phyloP scores from a whole-genome alignment of 2,329 filamentous ascomycete genomes.

The Tolypocladium amazonense region DNA sequence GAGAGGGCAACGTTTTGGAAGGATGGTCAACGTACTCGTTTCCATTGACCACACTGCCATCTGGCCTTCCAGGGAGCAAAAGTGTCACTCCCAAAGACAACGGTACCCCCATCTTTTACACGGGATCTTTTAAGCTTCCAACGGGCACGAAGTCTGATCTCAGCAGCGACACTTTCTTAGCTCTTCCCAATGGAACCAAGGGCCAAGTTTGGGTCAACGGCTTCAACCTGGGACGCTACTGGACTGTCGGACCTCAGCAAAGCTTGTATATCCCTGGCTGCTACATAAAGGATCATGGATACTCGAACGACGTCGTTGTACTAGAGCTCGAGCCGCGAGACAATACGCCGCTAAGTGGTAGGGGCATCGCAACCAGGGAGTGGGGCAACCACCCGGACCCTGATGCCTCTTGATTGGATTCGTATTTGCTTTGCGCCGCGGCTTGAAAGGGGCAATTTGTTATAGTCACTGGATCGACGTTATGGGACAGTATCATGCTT shows the following conservation, averaged over 20 bases:
- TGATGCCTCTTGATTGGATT: background rate
- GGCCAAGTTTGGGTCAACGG: conserved; percentile 36
- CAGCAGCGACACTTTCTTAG: conserved; percentile 24
- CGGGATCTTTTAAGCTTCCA: conserved; percentile 16
- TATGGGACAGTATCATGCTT: background rate
- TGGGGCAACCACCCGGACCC: conserved; percentile 5
- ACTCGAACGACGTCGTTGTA: conserved; percentile 27
- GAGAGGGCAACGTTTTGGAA: conserved; percentile 12
- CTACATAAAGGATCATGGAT: conserved; percentile 16
- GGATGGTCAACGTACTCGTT: conserved; percentile 30
- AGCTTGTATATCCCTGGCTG: conserved; percentile 33
- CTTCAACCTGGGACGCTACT: conserved; percentile 33
- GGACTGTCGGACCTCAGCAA: conserved; percentile 36
- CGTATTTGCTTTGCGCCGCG: background rate
- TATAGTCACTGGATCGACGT: background rate
- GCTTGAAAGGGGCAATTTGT: background rate
- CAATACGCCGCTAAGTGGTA: background rate
- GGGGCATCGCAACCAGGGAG: conserved; percentile 4
- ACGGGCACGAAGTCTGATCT: conserved; percentile 4
- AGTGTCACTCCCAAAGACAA: background rate
- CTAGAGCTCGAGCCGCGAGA: conserved; percentile 30
- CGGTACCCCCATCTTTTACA: conserved; percentile 6
- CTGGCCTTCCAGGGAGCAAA: background rate
- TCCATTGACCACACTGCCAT: conserved; percentile 2
- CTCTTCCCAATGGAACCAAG: conserved; percentile 28